Evolutionary conservation across 345 rosid species (phyloP).

Genomic region (Salix koriyanagi): DNA sequence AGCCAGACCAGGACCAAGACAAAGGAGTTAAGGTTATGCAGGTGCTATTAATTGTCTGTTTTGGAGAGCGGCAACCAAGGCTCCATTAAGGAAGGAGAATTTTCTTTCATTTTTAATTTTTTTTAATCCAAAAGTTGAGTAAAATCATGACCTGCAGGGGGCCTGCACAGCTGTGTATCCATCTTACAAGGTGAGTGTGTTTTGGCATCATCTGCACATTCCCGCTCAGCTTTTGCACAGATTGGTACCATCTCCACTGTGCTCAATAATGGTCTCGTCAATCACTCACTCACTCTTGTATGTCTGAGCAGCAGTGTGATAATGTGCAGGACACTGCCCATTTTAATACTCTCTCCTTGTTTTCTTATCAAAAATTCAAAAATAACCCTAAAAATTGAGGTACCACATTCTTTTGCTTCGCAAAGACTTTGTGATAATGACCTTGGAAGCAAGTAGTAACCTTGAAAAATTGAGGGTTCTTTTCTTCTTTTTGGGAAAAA

Average conservation of each 20-base stretch:
- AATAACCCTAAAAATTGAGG: no score
- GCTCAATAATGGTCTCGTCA: slow-evolving; percentile 27
- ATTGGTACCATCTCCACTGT: slow-evolving; percentile 14
- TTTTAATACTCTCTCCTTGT: neutral
- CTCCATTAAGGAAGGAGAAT: neutral
- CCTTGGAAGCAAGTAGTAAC: no score
- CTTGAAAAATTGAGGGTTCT: no score
- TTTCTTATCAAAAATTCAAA: no score
- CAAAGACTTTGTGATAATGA: no score
- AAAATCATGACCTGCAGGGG: slow-evolving; percentile 9
- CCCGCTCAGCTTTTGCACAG: slow-evolving; percentile 23
- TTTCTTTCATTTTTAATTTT: neutral
- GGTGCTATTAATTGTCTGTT: no score
- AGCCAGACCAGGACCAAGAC: no score
- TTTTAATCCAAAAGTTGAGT: neutral
- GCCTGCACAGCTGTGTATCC: slow-evolving; percentile 42
- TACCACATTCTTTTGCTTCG: neutral
- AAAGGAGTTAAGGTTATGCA: no score
- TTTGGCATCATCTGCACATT: slow-evolving; percentile 32
- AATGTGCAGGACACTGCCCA: neutral
- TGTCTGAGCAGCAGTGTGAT: no score
- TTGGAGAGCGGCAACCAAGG: no score
- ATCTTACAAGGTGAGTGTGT: slow-evolving; percentile 23
- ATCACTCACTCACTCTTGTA: neutral
- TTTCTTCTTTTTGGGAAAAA: no score